Conservation (phyloP, 768 basidiomycete species). For the Panellus pusillus region DNA sequence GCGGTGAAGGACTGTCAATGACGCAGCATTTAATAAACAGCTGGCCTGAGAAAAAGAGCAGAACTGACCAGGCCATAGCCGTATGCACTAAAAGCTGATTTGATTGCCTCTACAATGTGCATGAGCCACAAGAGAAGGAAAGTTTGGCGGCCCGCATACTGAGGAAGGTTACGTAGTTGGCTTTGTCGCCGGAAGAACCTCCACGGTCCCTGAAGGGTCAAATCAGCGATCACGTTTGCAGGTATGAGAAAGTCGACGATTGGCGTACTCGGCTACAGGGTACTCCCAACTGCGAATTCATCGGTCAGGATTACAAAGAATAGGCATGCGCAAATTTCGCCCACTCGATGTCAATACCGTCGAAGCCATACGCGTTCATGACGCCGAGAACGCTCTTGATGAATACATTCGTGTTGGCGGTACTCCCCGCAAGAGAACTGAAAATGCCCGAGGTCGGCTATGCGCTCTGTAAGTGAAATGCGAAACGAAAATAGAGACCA, state of each 20-base stretch:
- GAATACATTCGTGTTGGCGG: conserved; percentile 21
- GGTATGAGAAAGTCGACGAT: neutral
- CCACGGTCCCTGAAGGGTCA: conserved; percentile 1
- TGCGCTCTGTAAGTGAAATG: neutral
- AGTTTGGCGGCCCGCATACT: neutral
- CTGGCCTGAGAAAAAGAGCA: neutral
- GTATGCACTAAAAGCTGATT: neutral
- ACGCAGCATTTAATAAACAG: neutral
- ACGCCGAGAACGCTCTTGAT: conserved; percentile 19
- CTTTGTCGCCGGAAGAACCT: neutral
- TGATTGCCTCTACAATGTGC: conserved; percentile 5
- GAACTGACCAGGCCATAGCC: conserved; percentile 1
- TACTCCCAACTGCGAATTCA: conserved; percentile 3
- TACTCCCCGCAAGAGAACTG: conserved; percentile 21
- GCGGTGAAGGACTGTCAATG: conserved; percentile 4
- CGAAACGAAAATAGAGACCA: neutral
- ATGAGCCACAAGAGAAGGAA: neutral
- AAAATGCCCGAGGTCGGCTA: conserved; percentile 27
- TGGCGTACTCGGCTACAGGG: conserved; percentile 1
- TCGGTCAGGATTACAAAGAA: neutral
- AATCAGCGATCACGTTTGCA: too few relatives aligned
- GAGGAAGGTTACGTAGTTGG: conserved; percentile 4
- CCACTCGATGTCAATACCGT: conserved; percentile 27
- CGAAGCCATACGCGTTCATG: conserved; percentile 28
- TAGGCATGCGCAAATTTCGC: neutral